phyloP scores from a whole-genome alignment of 148 eudicot genomes.

The Nyssa sinensis region DNA sequence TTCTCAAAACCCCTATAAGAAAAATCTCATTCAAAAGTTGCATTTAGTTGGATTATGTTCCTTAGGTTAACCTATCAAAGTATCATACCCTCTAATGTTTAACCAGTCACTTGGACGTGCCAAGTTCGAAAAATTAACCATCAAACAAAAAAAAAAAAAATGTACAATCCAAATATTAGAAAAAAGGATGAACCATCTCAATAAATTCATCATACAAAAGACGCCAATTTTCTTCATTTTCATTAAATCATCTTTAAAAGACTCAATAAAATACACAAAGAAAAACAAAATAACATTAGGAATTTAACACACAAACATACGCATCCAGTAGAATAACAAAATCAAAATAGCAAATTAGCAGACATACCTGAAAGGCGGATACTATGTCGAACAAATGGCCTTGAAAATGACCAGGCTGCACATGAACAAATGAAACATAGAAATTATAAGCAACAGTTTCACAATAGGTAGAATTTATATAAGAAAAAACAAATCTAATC shows the following conservation, averaged over 20 bases:
- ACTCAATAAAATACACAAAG: not conserved
- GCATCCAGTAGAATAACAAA: not conserved
- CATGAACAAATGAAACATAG: constrained; percentile 12
- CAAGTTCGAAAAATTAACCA: not conserved
- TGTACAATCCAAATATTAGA: not conserved
- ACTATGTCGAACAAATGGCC: constrained; percentile 73
- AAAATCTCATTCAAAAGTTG: no score
- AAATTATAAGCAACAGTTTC: constrained; percentile 9
- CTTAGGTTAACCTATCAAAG: no score
- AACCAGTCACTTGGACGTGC: not conserved
- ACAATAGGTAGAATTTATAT: not conserved
- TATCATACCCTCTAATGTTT: not conserved
- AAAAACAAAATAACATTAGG: constrained; percentile 9
- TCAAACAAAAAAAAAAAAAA: not conserved
- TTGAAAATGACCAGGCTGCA: constrained; percentile 98
- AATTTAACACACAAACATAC: not conserved
- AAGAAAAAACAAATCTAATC: not conserved
- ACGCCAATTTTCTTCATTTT: not conserved
- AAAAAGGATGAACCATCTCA: not conserved
- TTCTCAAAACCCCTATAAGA: no score
- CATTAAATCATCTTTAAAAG: not conserved
- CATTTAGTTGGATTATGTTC: no score
- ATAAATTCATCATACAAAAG: not conserved
- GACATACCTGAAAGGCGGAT: constrained; percentile 89
- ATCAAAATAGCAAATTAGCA: not conserved